Conservation (phyloP, 805 yeast genomes). For the Kazachstania martiniae region DNA sequence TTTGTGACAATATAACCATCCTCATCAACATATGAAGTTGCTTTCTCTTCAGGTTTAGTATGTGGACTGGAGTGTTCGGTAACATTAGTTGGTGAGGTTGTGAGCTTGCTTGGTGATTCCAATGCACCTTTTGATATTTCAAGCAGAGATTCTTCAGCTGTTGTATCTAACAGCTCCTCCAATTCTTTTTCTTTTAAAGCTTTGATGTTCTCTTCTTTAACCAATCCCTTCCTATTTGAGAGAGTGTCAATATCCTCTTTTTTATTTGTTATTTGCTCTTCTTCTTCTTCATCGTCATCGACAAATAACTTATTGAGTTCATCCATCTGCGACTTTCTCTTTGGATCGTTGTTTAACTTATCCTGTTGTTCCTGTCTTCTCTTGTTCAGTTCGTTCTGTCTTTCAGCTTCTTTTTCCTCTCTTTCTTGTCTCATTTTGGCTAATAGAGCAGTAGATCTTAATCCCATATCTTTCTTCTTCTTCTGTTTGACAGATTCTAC, state of each 20-base stretch:
- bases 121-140: constrained; percentile 8
- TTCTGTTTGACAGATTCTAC: constrained; percentile 3
- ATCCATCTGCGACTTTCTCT: constrained; percentile 22
- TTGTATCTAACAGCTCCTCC: constrained; percentile 24
- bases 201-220: neutral
- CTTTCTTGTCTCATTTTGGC: constrained; percentile 25
- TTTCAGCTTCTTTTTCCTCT: constrained; percentile 21
- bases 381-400: constrained; percentile 19
- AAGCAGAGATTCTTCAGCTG: constrained; percentile 24
- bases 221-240: constrained; percentile 11
- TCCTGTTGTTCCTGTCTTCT: constrained; percentile 16
- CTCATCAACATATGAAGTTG: constrained; percentile 18
- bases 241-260: neutral
- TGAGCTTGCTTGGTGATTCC: too few species aligned
- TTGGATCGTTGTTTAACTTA: constrained; percentile 11
- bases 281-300: constrained; percentile 19
- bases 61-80: too few species aligned
- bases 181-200: constrained; percentile 9
- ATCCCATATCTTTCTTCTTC: constrained; percentile 12
- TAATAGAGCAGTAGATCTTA: constrained; percentile 24
- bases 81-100: too few species aligned
- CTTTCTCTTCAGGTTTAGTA: constrained; percentile 5
- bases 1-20: constrained; percentile 28
- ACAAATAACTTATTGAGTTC: constrained; percentile 21
- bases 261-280: constrained; percentile 1